Percentiles rank a stretch among this genome's conserved stretches.
phyloP scores from a whole-genome alignment of 495 filamentous ascomycete species.

The Hyaloscypha bicolor region DNA sequence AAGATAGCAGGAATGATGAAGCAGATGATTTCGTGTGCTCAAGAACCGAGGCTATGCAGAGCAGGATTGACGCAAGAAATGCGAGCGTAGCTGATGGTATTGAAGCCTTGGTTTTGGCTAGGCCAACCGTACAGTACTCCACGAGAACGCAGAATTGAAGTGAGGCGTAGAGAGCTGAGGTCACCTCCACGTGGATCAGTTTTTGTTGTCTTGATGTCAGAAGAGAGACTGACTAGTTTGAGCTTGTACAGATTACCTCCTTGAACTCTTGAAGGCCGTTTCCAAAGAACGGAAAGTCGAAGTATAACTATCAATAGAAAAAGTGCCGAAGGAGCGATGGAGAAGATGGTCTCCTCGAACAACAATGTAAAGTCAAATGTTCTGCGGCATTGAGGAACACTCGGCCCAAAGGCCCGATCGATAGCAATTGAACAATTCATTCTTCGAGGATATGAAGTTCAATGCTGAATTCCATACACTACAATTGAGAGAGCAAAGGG shows the following conservation, averaged over 20 bases:
- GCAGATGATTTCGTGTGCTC: conserved; percentile 44
- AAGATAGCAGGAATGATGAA: conserved; percentile 58
- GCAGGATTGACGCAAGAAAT: conserved; percentile 38
- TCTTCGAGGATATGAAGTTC: no score
- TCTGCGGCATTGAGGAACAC: background rate
- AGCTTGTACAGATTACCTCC: conserved; percentile 3
- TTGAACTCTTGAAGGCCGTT: conserved; percentile 46
- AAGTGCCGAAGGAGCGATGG: conserved; percentile 42
- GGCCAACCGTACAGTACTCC: conserved; percentile 44
- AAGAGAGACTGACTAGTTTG: conserved; percentile 15
- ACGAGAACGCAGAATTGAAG: conserved; percentile 49
- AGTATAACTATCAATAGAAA: conserved; percentile 46
- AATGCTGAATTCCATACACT: no score
- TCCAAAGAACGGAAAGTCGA: conserved; percentile 47
- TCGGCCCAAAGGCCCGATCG: conserved; percentile 16
- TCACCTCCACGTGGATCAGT: no score
- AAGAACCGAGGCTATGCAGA: conserved; percentile 39
- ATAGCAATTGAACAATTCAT: background rate
- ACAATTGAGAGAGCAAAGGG: no score
- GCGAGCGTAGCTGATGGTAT: conserved; percentile 46
- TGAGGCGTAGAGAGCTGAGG: background rate
- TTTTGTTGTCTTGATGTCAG: no score
- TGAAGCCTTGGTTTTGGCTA: conserved; percentile 20
- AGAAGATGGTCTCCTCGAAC: conserved; percentile 55
- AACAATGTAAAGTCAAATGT: conserved; percentile 60